phyloP scores from a whole-genome alignment of 1,284 basidiomycete genomes.

The Butyriboletus appendiculatus region DNA sequence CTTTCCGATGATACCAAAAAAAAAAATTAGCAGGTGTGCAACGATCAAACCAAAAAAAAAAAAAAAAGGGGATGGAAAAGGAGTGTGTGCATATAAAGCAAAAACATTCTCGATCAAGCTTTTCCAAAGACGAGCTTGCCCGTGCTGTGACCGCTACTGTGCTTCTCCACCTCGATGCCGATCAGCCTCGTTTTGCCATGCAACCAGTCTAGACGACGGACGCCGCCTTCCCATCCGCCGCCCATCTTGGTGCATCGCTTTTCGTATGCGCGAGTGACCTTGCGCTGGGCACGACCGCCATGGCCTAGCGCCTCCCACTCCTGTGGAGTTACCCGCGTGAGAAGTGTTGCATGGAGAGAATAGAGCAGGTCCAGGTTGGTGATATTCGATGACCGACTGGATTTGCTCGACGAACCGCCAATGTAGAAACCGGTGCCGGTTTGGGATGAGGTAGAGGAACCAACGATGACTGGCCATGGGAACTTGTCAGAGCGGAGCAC shows the following conservation, averaged over 20 bases:
- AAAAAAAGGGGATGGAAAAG: background rate
- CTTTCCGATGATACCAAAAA: constrained; percentile 1
- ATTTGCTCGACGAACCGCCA: constrained; percentile 35
- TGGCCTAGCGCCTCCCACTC: constrained; percentile 65
- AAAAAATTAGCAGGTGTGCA: background rate
- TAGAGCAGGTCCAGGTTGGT: constrained; percentile 66
- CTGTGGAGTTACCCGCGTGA: constrained; percentile 55
- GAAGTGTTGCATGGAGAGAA: constrained; percentile 57
- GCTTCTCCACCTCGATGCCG: constrained; percentile 62
- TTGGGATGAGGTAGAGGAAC: constrained; percentile 29
- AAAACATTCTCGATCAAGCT: constrained; percentile 28
- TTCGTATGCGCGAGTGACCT: constrained; percentile 62
- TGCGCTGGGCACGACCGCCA: constrained; percentile 51
- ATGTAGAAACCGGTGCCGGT: constrained; percentile 29
- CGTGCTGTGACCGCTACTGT: constrained; percentile 38
- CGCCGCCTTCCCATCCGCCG: constrained; percentile 67
- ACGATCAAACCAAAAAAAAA: background rate
- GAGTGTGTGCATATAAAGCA: background rate
- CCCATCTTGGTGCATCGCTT: constrained; percentile 59
- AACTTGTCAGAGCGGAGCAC: constrained; percentile 58
- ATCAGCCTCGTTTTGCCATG: constrained; percentile 60
- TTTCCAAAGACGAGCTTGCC: constrained; percentile 53
- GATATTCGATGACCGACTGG: constrained; percentile 39
- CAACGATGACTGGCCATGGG: constrained; percentile 60
- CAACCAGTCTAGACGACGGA: constrained; percentile 65